These are phyloP conservation scores for Triangularia verruculosa DNA, from an alignment of 2,329 filamentous ascomycete genomes.

Conservation along the genomic window DNA sequence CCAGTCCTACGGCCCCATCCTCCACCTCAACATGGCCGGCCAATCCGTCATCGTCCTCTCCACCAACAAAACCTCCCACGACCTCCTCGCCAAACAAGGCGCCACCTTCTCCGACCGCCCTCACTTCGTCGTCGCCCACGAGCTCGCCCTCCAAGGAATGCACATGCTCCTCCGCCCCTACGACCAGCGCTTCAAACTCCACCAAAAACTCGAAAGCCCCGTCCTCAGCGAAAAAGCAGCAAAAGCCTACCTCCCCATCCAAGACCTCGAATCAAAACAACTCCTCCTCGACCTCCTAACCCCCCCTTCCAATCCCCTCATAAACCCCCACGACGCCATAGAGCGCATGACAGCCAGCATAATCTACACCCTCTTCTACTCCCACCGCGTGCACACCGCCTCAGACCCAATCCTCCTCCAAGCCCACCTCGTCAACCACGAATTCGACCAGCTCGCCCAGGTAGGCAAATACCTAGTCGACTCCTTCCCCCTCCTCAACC, in stretches of 20 bases:
- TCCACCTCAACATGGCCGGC: slow-evolving; percentile 37
- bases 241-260: slow-evolving; percentile 39
- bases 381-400: slow-evolving; percentile 28
- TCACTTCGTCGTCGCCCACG: slow-evolving; percentile 36
- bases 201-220: slow-evolving; percentile 39
- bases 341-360: slow-evolving; percentile 38
- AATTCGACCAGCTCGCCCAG: slow-evolving; percentile 29
- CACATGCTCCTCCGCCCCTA: slow-evolving; percentile 43
- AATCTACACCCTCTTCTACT: slow-evolving; percentile 38
- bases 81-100: slow-evolving; percentile 40
- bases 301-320: slow-evolving; percentile 27
- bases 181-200: slow-evolving; percentile 37
- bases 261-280: slow-evolving; percentile 46
- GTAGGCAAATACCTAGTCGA: slow-evolving; percentile 41
- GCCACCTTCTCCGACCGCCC: slow-evolving; percentile 41
- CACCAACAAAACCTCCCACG: slow-evolving; percentile 36
- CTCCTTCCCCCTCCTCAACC: slow-evolving; percentile 40
- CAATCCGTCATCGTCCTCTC: slow-evolving; percentile 39
- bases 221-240: slow-evolving; percentile 32
- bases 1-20: slow-evolving; percentile 28
- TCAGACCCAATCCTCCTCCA: slow-evolving; percentile 28
- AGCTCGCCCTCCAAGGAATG: slow-evolving; percentile 35
- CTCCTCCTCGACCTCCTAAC: slow-evolving; percentile 42
- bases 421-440: slow-evolving; percentile 27
- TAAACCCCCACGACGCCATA: slow-evolving; percentile 32